Percentiles rank a stretch among this genome's conserved stretches.
Conservation (phyloP, 371 early-diverging fungal genomes). For the Rhizomucor pusillus region DNA sequence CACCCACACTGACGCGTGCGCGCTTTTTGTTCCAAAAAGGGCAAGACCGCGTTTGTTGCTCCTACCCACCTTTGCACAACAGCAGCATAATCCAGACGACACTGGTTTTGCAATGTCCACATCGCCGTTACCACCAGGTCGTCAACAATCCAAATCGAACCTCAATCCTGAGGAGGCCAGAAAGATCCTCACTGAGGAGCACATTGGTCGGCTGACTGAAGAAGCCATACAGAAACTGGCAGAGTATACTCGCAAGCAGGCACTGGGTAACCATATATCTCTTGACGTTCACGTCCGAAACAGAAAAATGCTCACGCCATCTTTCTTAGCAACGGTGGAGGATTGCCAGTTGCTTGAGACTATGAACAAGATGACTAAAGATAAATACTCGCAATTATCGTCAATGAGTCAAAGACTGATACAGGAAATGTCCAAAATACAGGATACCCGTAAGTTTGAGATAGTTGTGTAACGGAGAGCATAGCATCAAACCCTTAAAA, state of each 20-base stretch:
- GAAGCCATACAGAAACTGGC: constrained; percentile 56
- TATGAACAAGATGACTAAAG: constrained; percentile 59
- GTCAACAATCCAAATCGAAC: constrained; percentile 1
- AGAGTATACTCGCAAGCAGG: constrained; percentile 56
- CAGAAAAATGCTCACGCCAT: neutral
- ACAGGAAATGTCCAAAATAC: constrained; percentile 58
- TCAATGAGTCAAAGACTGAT: constrained; percentile 58
- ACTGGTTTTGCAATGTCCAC: too few relatives aligned
- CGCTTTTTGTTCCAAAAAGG: too few relatives aligned
- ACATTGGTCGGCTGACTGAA: constrained; percentile 52
- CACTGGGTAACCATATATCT: too few relatives aligned
- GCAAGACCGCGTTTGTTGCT: too few relatives aligned
- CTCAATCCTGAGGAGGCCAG: constrained; percentile 38
- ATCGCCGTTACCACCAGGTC: neutral
- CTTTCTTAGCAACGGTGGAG: constrained; percentile 48
- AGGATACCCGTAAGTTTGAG: constrained; percentile 47
- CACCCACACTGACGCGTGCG: too few relatives aligned
- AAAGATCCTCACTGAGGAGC: constrained; percentile 42
- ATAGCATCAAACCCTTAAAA: neutral
- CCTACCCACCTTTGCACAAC: too few relatives aligned
- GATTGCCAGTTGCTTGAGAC: constrained; percentile 58
- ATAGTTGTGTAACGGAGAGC: too few relatives aligned
- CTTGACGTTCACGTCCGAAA: too few relatives aligned
- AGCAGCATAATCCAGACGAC: too few relatives aligned
- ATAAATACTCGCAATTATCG: constrained; percentile 58